A percentile compares a stretch with the other conserved stretches of the same genome.
Evolutionary conservation across 345 rosid genomes (phyloP).

Genomic region (Melastoma malabathricum): DNA sequence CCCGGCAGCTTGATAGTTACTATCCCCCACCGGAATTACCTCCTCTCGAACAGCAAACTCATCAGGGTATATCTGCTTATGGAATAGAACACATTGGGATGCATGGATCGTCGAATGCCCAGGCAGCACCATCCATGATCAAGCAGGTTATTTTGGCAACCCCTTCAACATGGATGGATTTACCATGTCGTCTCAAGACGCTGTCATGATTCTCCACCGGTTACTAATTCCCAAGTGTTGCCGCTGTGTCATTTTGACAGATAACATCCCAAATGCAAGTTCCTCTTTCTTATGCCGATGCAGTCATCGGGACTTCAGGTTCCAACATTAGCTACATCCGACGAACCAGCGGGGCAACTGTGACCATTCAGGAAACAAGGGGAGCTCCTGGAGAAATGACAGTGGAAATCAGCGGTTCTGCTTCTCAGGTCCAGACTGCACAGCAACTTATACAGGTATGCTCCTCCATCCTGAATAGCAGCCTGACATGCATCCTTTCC

Average conservation of each 20-base stretch:
- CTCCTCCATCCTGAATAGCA: background rate
- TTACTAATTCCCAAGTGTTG: background rate
- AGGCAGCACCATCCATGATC: conserved; percentile 75
- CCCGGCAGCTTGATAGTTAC: conserved; percentile 66
- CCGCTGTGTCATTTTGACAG: conserved; percentile 21
- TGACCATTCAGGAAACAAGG: conserved; percentile 89
- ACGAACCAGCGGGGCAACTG: conserved; percentile 94
- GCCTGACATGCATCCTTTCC: conserved; percentile 5
- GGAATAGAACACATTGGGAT: conserved; percentile 79
- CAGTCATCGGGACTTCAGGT: conserved; percentile 96
- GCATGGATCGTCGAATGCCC: conserved; percentile 51
- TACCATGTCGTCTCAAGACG: too few species aligned
- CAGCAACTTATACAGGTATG: conserved; percentile 88
- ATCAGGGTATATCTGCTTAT: conserved; percentile 91
- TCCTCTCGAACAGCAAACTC: conserved; percentile 86
- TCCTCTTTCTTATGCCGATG: conserved; percentile 84
- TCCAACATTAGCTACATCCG: conserved; percentile 92
- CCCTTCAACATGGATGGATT: background rate
- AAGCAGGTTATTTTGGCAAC: conserved; percentile 48
- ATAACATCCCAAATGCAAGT: conserved; percentile 91
- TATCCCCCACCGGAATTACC: conserved; percentile 78
- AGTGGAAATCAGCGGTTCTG: conserved; percentile 94
- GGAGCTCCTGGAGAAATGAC: conserved; percentile 99
- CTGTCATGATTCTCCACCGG: background rate
- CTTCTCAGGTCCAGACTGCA: conserved; percentile 93